A percentile compares a stretch with the other conserved stretches of the same genome.
Evolutionary conservation across 2,329 filamentous ascomycete species (phyloP).

Genomic region (Stylonectria norvegica): DNA sequence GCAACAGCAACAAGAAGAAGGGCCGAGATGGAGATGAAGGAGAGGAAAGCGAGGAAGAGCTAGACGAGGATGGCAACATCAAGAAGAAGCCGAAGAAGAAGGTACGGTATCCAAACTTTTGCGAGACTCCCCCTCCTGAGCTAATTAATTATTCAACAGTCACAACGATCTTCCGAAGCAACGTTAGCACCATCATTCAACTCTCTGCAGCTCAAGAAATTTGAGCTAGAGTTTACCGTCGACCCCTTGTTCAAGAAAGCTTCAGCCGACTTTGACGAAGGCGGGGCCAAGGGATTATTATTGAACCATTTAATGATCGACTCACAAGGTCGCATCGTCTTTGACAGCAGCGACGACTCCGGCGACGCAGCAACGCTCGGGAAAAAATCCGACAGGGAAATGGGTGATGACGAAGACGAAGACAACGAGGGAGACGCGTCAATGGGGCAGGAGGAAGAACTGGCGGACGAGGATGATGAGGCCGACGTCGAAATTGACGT

Average conservation of each 20-base stretch:
- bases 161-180: constrained; percentile 81
- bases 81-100: constrained; percentile 70
- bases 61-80: constrained; percentile 58
- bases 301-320: constrained; percentile 98
- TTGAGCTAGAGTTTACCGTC: constrained; percentile 93
- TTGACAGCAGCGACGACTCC: constrained; percentile 92
- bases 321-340: constrained; percentile 85
- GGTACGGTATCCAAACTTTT: no score
- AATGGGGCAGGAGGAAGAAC: constrained; percentile 41
- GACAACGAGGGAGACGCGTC: constrained; percentile 22
- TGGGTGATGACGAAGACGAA: constrained; percentile 37
- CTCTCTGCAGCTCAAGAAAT: constrained; percentile 89
- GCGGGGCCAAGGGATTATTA: constrained; percentile 89
- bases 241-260: constrained; percentile 99
- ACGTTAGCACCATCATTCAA: constrained; percentile 87
- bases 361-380: constrained; percentile 44
- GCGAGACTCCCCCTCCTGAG: no score
- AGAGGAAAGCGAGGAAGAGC: constrained; percentile 64
- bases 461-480: constrained; percentile 50
- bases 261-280: constrained; percentile 96
- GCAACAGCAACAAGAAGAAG: constrained; percentile 72
- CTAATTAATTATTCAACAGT: constrained; percentile 32
- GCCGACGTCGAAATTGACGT: constrained; percentile 71
- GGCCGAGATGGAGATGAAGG: constrained; percentile 63
- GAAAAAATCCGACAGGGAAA: constrained; percentile 39